phyloP scores from a whole-genome alignment of 768 basidiomycete genomes.

The Boletales sp. region DNA sequence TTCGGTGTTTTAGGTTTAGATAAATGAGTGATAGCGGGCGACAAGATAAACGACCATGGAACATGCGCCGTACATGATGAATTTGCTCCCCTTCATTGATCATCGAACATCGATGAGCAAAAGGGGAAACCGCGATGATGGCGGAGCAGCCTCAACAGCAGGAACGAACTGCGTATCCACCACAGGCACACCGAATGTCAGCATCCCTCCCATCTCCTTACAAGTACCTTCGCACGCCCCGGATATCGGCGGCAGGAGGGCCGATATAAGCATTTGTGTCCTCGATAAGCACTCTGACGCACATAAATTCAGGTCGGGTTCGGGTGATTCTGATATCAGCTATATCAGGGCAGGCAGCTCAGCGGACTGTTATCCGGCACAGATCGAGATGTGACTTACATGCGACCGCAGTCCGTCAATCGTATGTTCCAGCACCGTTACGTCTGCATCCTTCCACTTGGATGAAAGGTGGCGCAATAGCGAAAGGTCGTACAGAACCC shows the following conservation, averaged over 20 bases:
- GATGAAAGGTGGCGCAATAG: conserved; percentile 44
- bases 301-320: conserved; percentile 26
- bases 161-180: conserved; percentile 54
- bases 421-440: conserved; percentile 24
- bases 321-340: neutral
- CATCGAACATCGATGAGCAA: conserved; percentile 51
- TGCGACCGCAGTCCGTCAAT: conserved; percentile 22
- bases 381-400: conserved; percentile 21
- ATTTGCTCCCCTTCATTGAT: conserved; percentile 13
- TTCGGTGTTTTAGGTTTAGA: conserved; percentile 25
- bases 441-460: conserved; percentile 24
- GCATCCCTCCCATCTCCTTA: conserved; percentile 36
- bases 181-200: conserved; percentile 51
- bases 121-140: conserved; percentile 72
- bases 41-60: conserved; percentile 12
- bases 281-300: conserved; percentile 46
- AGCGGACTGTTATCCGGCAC: neutral
- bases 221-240: conserved; percentile 15
- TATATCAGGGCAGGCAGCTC: conserved; percentile 11
- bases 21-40: conserved; percentile 27
- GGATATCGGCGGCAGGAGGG: conserved; percentile 44
- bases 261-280: conserved; percentile 59
- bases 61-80: conserved; percentile 18
- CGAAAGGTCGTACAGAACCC: conserved; percentile 43
- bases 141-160: conserved; percentile 63